These are phyloP conservation scores for Dendrothele bispora DNA, from an alignment of 768 basidiomycete genomes.

Conservation along the genomic window DNA sequence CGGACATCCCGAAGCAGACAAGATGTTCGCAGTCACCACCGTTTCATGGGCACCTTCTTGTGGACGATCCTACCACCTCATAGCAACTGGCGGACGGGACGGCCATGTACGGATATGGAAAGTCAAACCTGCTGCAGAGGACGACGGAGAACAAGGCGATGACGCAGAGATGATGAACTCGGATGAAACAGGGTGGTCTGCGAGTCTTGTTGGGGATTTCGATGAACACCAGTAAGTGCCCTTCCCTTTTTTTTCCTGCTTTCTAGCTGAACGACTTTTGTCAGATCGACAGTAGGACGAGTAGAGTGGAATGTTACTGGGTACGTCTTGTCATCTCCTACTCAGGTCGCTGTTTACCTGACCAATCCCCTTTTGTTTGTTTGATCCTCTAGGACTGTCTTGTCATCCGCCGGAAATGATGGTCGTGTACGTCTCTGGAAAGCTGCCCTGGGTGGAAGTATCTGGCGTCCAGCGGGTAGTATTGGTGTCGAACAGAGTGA, in stretches of 20 bases:
- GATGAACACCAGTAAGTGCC: slow-evolving; percentile 72
- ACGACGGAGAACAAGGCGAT: slow-evolving; percentile 27
- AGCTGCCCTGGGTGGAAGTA: slow-evolving; percentile 72
- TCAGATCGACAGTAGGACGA: slow-evolving; percentile 70
- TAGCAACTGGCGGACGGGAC: slow-evolving; percentile 88
- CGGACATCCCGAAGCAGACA: slow-evolving; percentile 1
- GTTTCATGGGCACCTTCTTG: slow-evolving; percentile 94
- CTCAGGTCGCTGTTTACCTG: background rate
- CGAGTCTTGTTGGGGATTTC: slow-evolving; percentile 79
- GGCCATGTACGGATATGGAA: slow-evolving; percentile 91
- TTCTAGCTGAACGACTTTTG: background rate
- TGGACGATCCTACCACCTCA: slow-evolving; percentile 90
- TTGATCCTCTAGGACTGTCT: slow-evolving; percentile 72
- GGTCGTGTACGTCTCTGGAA: slow-evolving; percentile 85
- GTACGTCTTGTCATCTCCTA: slow-evolving; percentile 33
- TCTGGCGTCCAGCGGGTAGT: slow-evolving; percentile 83
- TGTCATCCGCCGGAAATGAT: slow-evolving; percentile 84
- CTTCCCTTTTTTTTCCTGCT: background rate
- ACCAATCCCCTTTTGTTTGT: background rate
- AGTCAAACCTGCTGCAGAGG: slow-evolving; percentile 59
- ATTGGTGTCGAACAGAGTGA: slow-evolving; percentile 77
- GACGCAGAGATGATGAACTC: slow-evolving; percentile 32
- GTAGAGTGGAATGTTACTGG: slow-evolving; percentile 96
- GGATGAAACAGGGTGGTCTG: slow-evolving; percentile 66
- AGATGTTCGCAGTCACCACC: slow-evolving; percentile 69